Percentiles rank a stretch among this genome's conserved stretches.
Conservation (phyloP, 495 filamentous ascomycete species). For the Penicillium verhagenii region DNA sequence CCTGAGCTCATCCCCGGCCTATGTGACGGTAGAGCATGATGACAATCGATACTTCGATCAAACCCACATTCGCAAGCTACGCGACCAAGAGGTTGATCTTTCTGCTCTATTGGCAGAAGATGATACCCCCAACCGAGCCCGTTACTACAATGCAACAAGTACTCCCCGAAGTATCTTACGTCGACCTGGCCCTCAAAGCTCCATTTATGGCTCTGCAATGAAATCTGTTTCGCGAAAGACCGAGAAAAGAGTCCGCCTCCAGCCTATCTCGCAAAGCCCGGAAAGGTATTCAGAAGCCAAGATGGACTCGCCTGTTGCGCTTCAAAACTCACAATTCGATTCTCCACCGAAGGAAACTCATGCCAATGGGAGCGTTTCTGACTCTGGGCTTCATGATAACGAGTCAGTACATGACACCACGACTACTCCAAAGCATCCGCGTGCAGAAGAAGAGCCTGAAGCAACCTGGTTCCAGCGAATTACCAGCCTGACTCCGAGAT, state of each 20-base stretch:
- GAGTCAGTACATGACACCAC: conserved; percentile 15
- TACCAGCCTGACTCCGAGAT: conserved; percentile 40
- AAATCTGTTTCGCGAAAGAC: conserved; percentile 16
- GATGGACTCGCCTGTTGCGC: conserved; percentile 6
- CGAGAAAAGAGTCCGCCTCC: conserved; percentile 20
- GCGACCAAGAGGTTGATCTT: conserved; percentile 42
- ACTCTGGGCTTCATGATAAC: conserved; percentile 16
- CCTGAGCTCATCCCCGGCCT: conserved; percentile 31
- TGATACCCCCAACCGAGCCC: conserved; percentile 41
- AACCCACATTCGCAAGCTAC: conserved; percentile 38
- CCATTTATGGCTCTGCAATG: conserved; percentile 11
- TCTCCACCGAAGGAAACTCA: conserved; percentile 11
- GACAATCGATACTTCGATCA: conserved; percentile 29
- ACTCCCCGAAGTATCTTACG: conserved; percentile 29
- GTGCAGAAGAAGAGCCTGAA: conserved; percentile 6
- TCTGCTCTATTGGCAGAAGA: conserved; percentile 33
- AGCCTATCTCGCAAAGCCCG: conserved; percentile 30
- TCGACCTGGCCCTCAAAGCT: conserved; percentile 14
- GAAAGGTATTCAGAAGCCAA: conserved; percentile 24
- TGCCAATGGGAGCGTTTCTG: conserved; percentile 14
- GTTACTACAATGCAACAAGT: conserved; percentile 43
- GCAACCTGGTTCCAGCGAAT: conserved; percentile 41
- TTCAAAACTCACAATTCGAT: background rate
- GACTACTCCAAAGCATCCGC: conserved; percentile 27
- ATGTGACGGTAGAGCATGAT: conserved; percentile 29